Evolutionary conservation across 768 basidiomycete genomes (phyloP), one percentile per base, ranked within the genome.

Genomic region (Tylopilus subfusipes): DNA sequence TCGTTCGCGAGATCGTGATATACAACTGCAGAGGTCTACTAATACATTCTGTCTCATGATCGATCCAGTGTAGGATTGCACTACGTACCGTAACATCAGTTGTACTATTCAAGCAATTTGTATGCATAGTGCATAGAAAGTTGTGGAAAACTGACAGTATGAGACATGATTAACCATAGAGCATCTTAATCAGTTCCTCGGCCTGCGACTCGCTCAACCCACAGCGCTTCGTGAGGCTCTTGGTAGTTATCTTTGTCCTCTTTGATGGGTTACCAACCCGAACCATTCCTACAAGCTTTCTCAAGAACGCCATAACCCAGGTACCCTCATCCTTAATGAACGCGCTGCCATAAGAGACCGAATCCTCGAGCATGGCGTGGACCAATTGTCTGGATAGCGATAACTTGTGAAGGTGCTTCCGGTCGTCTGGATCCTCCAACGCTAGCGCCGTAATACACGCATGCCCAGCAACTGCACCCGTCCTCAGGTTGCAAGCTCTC

Each of bases 381-480:
- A 66, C 52, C 11, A 33, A 36, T 31, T 58, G 53, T 40, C 53
- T 65, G 21, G 66, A 66, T 12, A 40, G 22, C 0, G 52, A 42
- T 30, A 51, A 10, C 30, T 63, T 68, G 5, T 51, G 52, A 19
- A 22, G 33, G 21, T 48, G 33, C 16, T 11, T 45, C 21, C 30
- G 43, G 18, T 56, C 30, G 16, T 47, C 18, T 11, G 49, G 31
- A 31, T 59, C 19, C 4, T 50, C 55, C 13, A 14, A 19, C 8
- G 40, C 22, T 27, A 50, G 40, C 13, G 66, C 62, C 21, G 70
- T 72, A 31, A 72, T 61, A 34, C 70, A 72, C 5, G 68, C 68
- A 42, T 72, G 63, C 6, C 64, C 65, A 25, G 51, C 68, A n/a
- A 57, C 42, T 5, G 47, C 57, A 33, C 38, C 33, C 43, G 56